A percentile compares a stretch with the other conserved stretches of the same genome.
These are phyloP conservation scores for Castanea mollissima DNA, from an alignment of 306 rosid species.

Conservation along the genomic window DNA sequence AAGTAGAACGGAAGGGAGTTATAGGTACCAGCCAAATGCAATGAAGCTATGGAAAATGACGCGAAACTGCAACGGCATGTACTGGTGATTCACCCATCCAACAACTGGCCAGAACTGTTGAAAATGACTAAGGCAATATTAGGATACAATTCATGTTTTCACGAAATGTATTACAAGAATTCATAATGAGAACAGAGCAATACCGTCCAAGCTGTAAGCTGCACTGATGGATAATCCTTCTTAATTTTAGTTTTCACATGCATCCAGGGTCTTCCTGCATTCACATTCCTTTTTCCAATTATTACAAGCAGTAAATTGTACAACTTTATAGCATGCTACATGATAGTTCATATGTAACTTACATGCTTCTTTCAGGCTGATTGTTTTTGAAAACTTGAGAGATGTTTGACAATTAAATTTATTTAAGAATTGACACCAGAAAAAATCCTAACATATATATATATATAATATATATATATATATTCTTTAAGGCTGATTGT, in stretches of 20 bases:
- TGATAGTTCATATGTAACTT: not conserved
- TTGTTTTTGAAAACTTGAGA: not conserved
- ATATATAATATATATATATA: not conserved
- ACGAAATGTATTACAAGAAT: not conserved
- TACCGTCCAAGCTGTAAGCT: conserved; percentile 90
- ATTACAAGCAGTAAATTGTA: conserved; percentile 11
- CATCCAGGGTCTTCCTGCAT: conserved; percentile 79
- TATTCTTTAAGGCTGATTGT: conserved; percentile 1
- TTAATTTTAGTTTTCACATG: conserved; percentile 80
- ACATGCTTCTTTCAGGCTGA: conserved; percentile 2
- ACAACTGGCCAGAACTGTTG: conserved; percentile 86
- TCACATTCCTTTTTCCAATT: conserved; percentile 5
- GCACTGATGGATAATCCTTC: conserved; percentile 83
- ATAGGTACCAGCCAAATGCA: conserved; percentile 74
- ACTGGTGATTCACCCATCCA: conserved; percentile 90
- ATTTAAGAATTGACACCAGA: conserved; percentile 14
- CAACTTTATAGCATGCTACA: not conserved
- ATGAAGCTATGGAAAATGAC: conserved; percentile 75
- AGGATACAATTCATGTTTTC: not conserved
- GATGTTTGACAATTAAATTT: not conserved
- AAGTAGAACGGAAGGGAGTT: not conserved
- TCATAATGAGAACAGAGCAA: conserved; percentile 19
- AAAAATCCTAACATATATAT: not conserved
- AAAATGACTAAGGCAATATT: conserved; percentile 20
- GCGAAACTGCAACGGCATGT: conserved; percentile 81